Conservation (phyloP, 805 yeast species). For the Wickerhamiella sorbophila region DNA sequence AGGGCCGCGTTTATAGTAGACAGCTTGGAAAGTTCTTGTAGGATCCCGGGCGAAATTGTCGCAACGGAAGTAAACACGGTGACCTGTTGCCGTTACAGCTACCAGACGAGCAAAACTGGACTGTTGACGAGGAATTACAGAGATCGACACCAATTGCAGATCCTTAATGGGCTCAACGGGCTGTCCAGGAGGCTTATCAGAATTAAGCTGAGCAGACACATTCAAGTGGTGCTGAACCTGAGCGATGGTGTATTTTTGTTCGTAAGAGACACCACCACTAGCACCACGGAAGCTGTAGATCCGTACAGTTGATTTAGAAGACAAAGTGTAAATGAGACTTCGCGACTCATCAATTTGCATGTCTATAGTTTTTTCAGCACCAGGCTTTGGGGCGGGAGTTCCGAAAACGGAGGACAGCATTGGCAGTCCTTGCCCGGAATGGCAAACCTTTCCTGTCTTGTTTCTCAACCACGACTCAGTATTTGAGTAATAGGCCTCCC, state of each 20-base stretch:
- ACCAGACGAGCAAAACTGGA: conserved; percentile 11
- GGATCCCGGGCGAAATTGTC: conserved; percentile 1
- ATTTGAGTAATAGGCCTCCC: conserved; percentile 77
- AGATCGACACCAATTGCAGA: conserved; percentile 10
- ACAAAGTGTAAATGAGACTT: conserved; percentile 62
- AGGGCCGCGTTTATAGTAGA: not conserved
- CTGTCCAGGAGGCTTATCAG: not conserved
- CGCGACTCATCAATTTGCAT: conserved; percentile 65
- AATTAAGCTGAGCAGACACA: conserved; percentile 11
- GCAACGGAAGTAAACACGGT: conserved; percentile 15
- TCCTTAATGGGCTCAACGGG: not conserved
- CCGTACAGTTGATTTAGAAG: conserved; percentile 68
- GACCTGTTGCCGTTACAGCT: conserved; percentile 14
- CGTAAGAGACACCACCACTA: conserved; percentile 17
- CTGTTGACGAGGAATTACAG: conserved; percentile 6
- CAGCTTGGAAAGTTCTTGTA: not conserved
- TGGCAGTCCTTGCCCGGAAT: conserved; percentile 50
- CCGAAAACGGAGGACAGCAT: conserved; percentile 17
- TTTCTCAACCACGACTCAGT: conserved; percentile 78
- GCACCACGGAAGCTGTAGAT: conserved; percentile 44
- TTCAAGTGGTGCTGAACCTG: conserved; percentile 22
- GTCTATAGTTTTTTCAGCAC: conserved; percentile 43
- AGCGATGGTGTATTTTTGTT: conserved; percentile 2
- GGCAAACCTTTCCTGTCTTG: conserved; percentile 69
- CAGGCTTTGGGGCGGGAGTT: not conserved